These are phyloP conservation scores for Trichosporon faecale DNA, from an alignment of 1,284 basidiomycete genomes.

Conservation along the genomic window DNA sequence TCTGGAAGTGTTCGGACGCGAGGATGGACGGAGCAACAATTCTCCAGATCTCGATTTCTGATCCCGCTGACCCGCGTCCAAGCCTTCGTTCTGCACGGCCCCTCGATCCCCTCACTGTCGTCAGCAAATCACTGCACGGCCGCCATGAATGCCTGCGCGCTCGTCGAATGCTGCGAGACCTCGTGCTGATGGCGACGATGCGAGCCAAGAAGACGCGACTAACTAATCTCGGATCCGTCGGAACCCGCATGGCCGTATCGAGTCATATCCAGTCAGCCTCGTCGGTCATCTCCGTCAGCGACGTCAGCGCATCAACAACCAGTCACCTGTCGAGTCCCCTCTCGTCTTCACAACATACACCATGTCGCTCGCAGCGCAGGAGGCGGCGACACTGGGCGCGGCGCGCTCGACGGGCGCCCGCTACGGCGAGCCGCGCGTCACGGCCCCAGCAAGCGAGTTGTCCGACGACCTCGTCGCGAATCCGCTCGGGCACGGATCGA, in stretches of 20 bases:
- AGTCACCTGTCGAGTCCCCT: background rate
- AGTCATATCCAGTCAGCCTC: background rate
- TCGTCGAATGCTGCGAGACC: background rate
- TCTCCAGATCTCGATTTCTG: background rate
- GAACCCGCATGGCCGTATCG: background rate
- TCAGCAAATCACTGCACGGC: background rate
- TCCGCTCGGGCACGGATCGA: slow-evolving; percentile 58
- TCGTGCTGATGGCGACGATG: background rate
- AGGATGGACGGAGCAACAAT: background rate
- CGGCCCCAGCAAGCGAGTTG: background rate
- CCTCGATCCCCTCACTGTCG: background rate
- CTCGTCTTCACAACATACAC: background rate
- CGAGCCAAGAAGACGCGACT: background rate
- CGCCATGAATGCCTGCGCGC: no score
- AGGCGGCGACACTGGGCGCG: background rate
- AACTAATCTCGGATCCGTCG: background rate
- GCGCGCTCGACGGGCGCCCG: background rate
- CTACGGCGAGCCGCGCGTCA: background rate
- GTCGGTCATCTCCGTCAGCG: background rate
- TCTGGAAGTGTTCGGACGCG: background rate
- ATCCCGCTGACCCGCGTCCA: background rate
- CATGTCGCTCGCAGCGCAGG: slow-evolving; percentile 4
- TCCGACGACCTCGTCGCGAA: slow-evolving; percentile 49
- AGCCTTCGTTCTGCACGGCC: no score
- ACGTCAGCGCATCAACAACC: background rate